Percentiles rank a stretch among this genome's conserved stretches.
Evolutionary conservation across 2,329 filamentous ascomycete species (phyloP).

Genomic region (Fusarium papillatum): DNA sequence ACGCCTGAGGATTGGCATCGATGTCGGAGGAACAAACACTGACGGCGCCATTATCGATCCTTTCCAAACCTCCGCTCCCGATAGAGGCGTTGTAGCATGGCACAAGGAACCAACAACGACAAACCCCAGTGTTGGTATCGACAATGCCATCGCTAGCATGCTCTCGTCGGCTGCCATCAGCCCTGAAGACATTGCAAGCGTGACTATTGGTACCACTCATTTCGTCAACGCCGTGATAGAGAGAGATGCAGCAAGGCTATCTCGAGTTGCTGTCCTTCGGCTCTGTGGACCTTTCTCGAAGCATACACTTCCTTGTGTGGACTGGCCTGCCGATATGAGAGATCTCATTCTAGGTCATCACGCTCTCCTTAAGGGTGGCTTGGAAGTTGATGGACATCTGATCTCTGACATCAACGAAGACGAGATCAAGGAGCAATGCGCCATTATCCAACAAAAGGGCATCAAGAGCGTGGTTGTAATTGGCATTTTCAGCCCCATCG

Average conservation of each 20-base stretch:
- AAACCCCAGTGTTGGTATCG: constrained; percentile 62
- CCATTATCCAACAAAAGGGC: constrained; percentile 53
- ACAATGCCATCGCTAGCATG: constrained; percentile 58
- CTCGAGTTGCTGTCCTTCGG: constrained; percentile 66
- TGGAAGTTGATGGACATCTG: constrained; percentile 64
- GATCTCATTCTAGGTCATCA: constrained; percentile 60
- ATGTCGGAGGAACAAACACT: constrained; percentile 66
- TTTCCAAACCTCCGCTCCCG: constrained; percentile 46
- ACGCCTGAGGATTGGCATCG: constrained; percentile 58
- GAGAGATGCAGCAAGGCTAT: constrained; percentile 61
- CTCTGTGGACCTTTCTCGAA: constrained; percentile 67
- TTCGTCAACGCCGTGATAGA: constrained; percentile 72
- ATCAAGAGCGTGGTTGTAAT: constrained; percentile 63
- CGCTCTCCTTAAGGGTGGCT: constrained; percentile 61
- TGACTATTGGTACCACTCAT: constrained; percentile 69
- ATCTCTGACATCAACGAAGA: constrained; percentile 60
- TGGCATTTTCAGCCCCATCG: constrained; percentile 67
- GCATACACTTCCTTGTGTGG: constrained; percentile 63
- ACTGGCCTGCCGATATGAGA: constrained; percentile 66
- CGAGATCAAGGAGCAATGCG: constrained; percentile 56
- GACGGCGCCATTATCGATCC: constrained; percentile 66
- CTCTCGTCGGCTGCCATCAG: constrained; percentile 50
- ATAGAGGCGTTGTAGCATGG: constrained; percentile 62
- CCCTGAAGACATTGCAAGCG: constrained; percentile 57
- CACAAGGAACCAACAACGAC: constrained; percentile 63